phyloP scores from a whole-genome alignment of 768 basidiomycete genomes.

The Infundibulicybe gibba region DNA sequence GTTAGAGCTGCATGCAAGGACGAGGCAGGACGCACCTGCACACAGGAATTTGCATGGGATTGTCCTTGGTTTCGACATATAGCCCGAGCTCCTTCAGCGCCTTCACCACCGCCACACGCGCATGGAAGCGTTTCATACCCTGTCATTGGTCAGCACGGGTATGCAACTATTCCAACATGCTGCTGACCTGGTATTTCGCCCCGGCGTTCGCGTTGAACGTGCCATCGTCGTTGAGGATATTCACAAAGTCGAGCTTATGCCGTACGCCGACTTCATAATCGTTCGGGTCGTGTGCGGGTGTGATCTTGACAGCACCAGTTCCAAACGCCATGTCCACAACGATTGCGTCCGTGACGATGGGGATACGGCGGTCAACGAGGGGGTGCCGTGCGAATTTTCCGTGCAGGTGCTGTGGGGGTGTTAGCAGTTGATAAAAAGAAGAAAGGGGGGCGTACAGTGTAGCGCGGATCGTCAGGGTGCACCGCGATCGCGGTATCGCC shows the following conservation, averaged over 20 bases:
- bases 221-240: conserved; percentile 94
- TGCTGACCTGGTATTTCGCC: conserved; percentile 58
- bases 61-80: conserved; percentile 90
- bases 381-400: conserved; percentile 91
- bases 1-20: neutral
- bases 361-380: conserved; percentile 81
- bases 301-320: conserved; percentile 98
- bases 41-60: conserved; percentile 95
- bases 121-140: conserved; percentile 99
- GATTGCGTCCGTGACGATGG: conserved; percentile 83
- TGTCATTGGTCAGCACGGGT: conserved; percentile 17
- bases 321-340: conserved; percentile 95
- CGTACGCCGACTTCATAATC: conserved; percentile 93
- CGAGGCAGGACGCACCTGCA: conserved; percentile 57
- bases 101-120: conserved; percentile 78
- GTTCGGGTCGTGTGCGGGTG: conserved; percentile 95
- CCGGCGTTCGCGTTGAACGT: conserved; percentile 92
- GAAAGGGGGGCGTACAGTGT: conserved; percentile 47
- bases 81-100: conserved; percentile 80
- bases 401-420: conserved; percentile 69
- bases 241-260: conserved; percentile 89
- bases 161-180: neutral
- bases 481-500: conserved; percentile 98
- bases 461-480: conserved; percentile 88
- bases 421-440: neutral